Conservation (phyloP, 176 grass and related monocot species). For the Eleusine coracana region DNA sequence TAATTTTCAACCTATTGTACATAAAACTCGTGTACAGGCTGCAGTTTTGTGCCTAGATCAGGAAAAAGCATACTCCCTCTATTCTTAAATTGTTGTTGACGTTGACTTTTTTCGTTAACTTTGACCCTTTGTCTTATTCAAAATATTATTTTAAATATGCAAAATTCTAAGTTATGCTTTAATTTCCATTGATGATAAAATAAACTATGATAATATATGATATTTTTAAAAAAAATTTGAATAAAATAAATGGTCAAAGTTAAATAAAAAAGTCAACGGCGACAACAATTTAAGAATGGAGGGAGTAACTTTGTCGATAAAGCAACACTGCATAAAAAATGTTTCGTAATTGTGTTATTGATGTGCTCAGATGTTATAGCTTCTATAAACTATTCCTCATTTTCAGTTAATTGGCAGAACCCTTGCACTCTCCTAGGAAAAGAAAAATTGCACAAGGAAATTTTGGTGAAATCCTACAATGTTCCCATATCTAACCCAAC, state of each 20-base stretch:
- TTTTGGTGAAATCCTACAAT: neutral
- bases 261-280: no score
- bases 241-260: no score
- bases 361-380: neutral
- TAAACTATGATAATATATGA: no score
- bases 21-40: slow-evolving; percentile 12
- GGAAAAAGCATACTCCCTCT: neutral
- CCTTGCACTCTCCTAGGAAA: neutral
- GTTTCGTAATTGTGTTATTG: neutral
- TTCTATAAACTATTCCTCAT: neutral
- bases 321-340: slow-evolving; percentile 18
- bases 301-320: slow-evolving; percentile 8
- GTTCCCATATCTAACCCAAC: neutral
- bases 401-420: neutral
- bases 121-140: no score
- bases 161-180: no score
- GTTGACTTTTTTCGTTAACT: no score
- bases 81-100: no score
- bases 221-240: no score
- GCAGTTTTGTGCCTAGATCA: neutral
- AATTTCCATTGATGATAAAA: no score
- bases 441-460: slow-evolving; percentile 18
- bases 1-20: neutral
- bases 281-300: no score
- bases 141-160: no score